Evolutionary conservation across 495 filamentous ascomycete genomes (phyloP).

Genomic region (Penicillium antarcticum): DNA sequence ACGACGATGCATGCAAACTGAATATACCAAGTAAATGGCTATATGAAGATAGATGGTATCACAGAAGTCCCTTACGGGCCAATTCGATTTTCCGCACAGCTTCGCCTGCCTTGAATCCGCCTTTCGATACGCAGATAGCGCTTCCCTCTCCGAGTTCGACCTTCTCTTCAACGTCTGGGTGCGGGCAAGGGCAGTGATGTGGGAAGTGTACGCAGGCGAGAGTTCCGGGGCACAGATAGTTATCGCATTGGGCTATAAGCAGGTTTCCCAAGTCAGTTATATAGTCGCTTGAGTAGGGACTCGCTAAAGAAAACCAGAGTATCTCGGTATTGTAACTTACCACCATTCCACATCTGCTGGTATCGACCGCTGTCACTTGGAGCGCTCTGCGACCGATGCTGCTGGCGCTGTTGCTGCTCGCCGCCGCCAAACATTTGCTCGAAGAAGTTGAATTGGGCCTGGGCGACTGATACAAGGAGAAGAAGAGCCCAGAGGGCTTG

Average conservation of each 20-base stretch:
- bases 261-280: neutral
- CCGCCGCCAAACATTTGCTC: conserved; percentile 75
- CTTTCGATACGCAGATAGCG: conserved; percentile 75
- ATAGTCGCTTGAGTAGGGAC: neutral
- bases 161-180: conserved; percentile 79
- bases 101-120: conserved; percentile 74
- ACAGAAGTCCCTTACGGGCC: conserved; percentile 79
- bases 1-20: neutral
- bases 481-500: conserved; percentile 42
- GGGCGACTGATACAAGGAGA: conserved; percentile 43
- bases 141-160: conserved; percentile 81
- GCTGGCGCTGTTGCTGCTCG: conserved; percentile 57
- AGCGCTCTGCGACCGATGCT: conserved; percentile 67
- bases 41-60: conserved; percentile 16
- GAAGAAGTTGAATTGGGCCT: conserved; percentile 84
- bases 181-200: conserved; percentile 89
- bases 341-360: conserved; percentile 62
- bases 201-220: conserved; percentile 89
- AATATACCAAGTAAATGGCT: neutral
- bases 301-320: neutral
- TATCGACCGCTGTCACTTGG: conserved; percentile 77
- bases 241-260: conserved; percentile 65
- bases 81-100: conserved; percentile 75
- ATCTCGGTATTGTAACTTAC: conserved; percentile 33
- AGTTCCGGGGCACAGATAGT: conserved; percentile 89